phyloP scores from a whole-genome alignment of 2,329 filamentous ascomycete species.

The Leptographium flavum region DNA sequence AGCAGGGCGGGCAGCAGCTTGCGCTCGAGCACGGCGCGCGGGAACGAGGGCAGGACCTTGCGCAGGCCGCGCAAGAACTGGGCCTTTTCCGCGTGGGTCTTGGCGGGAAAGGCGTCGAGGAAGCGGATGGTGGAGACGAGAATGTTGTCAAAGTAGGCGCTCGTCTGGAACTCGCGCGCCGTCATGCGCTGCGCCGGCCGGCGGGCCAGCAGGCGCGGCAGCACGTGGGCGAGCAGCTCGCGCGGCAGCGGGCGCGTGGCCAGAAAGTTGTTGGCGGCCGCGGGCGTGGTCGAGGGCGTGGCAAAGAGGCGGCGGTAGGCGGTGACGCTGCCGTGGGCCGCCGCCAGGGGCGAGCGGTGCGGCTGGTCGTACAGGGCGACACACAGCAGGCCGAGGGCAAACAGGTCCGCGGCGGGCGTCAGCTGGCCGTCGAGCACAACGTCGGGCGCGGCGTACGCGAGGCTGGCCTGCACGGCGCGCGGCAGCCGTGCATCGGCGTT shows the following conservation, averaged over 20 bases:
- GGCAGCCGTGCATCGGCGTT: conserved; percentile 79
- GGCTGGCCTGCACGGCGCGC: conserved; percentile 67
- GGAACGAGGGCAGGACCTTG: conserved; percentile 81
- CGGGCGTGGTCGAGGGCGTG: conserved; percentile 65
- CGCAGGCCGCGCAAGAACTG: conserved; percentile 82
- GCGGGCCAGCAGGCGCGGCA: conserved; percentile 77
- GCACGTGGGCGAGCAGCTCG: conserved; percentile 59
- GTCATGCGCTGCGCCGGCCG: conserved; percentile 77
- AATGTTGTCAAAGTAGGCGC: conserved; percentile 93
- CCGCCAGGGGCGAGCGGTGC: conserved; percentile 73
- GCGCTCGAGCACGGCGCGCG: conserved; percentile 84
- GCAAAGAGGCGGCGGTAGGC: conserved; percentile 76
- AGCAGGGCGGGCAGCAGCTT: conserved; percentile 81
- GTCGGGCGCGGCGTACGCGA: conserved; percentile 90
- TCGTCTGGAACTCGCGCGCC: conserved; percentile 84
- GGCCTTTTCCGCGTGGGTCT: conserved; percentile 80
- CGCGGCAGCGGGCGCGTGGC: conserved; percentile 66
- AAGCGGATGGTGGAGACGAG: conserved; percentile 94
- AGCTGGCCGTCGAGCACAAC: conserved; percentile 87
- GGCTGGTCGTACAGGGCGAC: conserved; percentile 91
- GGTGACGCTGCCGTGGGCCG: conserved; percentile 65
- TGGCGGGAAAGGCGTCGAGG: conserved; percentile 77
- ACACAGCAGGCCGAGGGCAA: conserved; percentile 79
- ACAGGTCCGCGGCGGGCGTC: conserved; percentile 76
- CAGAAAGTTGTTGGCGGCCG: conserved; percentile 69